These are phyloP conservation scores for Cyphellophora europaea DNA, from an alignment of 2,329 filamentous ascomycete species.

Conservation along the genomic window DNA sequence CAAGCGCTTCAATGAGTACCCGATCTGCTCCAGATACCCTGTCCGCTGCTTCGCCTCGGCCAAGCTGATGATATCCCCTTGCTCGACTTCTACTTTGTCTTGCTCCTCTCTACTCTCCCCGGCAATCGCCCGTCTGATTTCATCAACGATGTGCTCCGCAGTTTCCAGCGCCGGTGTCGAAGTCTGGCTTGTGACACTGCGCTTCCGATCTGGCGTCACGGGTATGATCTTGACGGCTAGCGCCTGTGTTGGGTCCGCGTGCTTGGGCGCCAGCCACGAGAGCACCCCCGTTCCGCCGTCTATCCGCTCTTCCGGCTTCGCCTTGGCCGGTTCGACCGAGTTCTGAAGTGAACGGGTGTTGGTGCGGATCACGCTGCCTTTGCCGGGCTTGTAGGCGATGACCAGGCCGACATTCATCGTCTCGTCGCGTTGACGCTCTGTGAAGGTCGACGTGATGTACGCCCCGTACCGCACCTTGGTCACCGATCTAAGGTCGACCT, in stretches of 20 bases:
- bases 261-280: slow-evolving; percentile 27
- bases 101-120: slow-evolving; percentile 17
- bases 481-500: slow-evolving; percentile 68
- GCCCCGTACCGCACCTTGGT: slow-evolving; percentile 66
- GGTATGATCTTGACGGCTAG: slow-evolving; percentile 35
- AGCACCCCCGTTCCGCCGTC: slow-evolving; percentile 30
- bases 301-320: slow-evolving; percentile 9
- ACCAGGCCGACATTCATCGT: slow-evolving; percentile 75
- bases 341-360: slow-evolving; percentile 72
- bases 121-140: slow-evolving; percentile 62
- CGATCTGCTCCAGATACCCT: slow-evolving; percentile 73
- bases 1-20: slow-evolving; percentile 85
- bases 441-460: slow-evolving; percentile 84
- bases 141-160: slow-evolving; percentile 59
- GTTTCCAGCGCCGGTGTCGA: slow-evolving; percentile 29
- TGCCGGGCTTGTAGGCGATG: slow-evolving; percentile 64
- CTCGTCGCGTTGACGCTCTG: slow-evolving; percentile 66
- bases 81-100: slow-evolving; percentile 33
- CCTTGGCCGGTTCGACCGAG: slow-evolving; percentile 38
- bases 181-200: slow-evolving; percentile 1
- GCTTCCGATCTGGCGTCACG: slow-evolving; percentile 2
- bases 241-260: slow-evolving; percentile 22
- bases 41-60: slow-evolving; percentile 81
- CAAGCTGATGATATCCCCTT: slow-evolving; percentile 69
- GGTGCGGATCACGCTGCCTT: slow-evolving; percentile 62